A percentile compares a stretch with the other conserved stretches of the same genome.
These are phyloP conservation scores for Knufia fluminis DNA, from an alignment of 2,329 filamentous ascomycete species.

Conservation along the genomic window DNA sequence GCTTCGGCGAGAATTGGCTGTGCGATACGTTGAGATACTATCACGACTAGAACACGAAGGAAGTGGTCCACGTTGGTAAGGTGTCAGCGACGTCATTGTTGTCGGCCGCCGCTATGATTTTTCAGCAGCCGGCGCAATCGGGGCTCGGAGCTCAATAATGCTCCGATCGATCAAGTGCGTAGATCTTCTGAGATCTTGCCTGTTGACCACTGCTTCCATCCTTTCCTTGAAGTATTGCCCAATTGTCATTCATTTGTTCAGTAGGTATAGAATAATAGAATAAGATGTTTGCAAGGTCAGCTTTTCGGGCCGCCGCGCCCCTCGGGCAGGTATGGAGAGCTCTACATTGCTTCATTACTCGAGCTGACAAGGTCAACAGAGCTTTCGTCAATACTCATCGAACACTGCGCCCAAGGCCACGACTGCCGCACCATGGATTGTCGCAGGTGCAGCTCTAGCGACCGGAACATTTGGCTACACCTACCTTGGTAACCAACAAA, in stretches of 20 bases:
- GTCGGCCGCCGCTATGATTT: no score
- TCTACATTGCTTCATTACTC: background rate
- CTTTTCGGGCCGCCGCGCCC: conserved; percentile 55
- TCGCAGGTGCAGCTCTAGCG: conserved; percentile 46
- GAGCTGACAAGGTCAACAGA: conserved; percentile 32
- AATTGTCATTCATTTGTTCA: background rate
- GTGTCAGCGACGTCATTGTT: no score
- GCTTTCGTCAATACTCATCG: conserved; percentile 66
- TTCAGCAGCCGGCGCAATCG: background rate
- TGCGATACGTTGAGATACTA: no score
- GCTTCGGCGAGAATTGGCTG: no score
- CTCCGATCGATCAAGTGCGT: background rate
- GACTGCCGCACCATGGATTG: conserved; percentile 30
- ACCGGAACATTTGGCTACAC: conserved; percentile 50
- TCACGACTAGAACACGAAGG: no score
- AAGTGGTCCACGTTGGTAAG: no score
- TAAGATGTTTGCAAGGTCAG: conserved; percentile 60
- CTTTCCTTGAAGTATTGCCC: background rate
- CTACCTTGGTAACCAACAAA: conserved; percentile 25
- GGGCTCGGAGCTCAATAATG: background rate
- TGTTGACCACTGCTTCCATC: background rate
- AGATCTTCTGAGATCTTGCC: background rate
- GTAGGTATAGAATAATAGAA: conserved; percentile 1
- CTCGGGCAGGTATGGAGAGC: conserved; percentile 50
- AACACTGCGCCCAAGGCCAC: conserved; percentile 46